These are phyloP conservation scores for Neonectria neomacrospora DNA, from an alignment of 2,329 filamentous ascomycete species.

Conservation along the genomic window DNA sequence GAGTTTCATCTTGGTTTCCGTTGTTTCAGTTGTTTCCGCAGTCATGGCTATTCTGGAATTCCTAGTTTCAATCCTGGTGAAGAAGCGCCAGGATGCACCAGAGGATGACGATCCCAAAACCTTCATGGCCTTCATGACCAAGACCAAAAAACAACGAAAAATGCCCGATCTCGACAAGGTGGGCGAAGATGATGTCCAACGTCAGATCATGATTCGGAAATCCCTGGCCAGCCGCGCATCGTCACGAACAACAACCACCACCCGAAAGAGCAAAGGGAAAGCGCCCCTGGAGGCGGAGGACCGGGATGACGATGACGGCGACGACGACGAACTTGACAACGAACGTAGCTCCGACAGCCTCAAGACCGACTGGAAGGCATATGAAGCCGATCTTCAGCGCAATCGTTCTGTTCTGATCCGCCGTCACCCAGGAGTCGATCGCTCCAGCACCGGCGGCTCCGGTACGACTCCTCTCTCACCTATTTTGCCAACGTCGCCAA, in stretches of 20 bases:
- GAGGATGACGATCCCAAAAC: constrained; percentile 29
- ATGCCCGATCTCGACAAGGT: constrained; percentile 27
- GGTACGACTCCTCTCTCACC: constrained; percentile 8
- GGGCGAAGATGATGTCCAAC: constrained; percentile 52
- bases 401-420: constrained; percentile 45
- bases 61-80: constrained; percentile 38
- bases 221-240: constrained; percentile 51
- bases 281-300: constrained; percentile 14
- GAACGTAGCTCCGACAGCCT: constrained; percentile 28
- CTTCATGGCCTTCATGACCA: constrained; percentile 33
- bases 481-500: constrained; percentile 4
- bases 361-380: constrained; percentile 53
- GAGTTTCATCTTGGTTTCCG: constrained; percentile 11
- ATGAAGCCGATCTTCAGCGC: constrained; percentile 50
- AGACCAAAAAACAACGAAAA: constrained; percentile 33
- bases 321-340: constrained; percentile 27
- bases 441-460: constrained; percentile 20
- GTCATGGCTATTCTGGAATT: constrained; percentile 40
- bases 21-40: constrained; percentile 2
- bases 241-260: constrained; percentile 31
- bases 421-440: constrained; percentile 45
- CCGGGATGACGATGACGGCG: constrained; percentile 25
- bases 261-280: constrained; percentile 12
- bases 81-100: constrained; percentile 21
- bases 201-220: constrained; percentile 57